These are phyloP conservation scores for Fusarium sublunatum DNA, from an alignment of 2,329 filamentous ascomycete species.

Conservation along the genomic window DNA sequence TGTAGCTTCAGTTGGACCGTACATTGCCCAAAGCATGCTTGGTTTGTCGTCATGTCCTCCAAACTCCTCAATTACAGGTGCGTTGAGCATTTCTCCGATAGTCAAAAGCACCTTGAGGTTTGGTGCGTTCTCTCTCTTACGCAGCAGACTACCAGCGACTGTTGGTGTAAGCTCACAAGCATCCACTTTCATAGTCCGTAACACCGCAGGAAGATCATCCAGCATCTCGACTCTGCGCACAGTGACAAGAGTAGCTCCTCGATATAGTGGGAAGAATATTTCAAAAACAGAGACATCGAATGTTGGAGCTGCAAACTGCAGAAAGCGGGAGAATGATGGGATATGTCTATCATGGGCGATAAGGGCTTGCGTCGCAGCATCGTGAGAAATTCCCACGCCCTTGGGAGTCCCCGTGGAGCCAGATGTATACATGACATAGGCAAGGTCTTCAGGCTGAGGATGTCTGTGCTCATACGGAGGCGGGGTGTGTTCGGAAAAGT, in stretches of 20 bases:
- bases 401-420: conserved; percentile 91
- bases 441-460: conserved; percentile 61
- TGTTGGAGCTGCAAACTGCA: conserved; percentile 91
- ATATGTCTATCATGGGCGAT: conserved; percentile 84
- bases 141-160: conserved; percentile 81
- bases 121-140: conserved; percentile 74
- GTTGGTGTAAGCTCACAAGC: conserved; percentile 91
- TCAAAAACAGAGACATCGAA: conserved; percentile 97
- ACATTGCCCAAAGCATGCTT: conserved; percentile 90
- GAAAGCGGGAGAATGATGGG: conserved; percentile 79
- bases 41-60: conserved; percentile 64
- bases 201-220: conserved; percentile 75
- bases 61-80: conserved; percentile 81
- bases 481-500: not conserved
- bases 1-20: conserved; percentile 90
- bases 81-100: conserved; percentile 92
- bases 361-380: conserved; percentile 82
- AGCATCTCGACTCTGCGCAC: conserved; percentile 77
- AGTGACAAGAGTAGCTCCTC: conserved; percentile 78
- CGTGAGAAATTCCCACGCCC: conserved; percentile 84
- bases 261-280: conserved; percentile 86
- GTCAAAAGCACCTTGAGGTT: conserved; percentile 78
- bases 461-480: conserved; percentile 26
- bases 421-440: conserved; percentile 95
- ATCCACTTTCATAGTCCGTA: conserved; percentile 76